Base-by-base conservation (phyloP, 2,329 filamentous ascomycete species). In the Dichotomopilus funicola region DNA sequence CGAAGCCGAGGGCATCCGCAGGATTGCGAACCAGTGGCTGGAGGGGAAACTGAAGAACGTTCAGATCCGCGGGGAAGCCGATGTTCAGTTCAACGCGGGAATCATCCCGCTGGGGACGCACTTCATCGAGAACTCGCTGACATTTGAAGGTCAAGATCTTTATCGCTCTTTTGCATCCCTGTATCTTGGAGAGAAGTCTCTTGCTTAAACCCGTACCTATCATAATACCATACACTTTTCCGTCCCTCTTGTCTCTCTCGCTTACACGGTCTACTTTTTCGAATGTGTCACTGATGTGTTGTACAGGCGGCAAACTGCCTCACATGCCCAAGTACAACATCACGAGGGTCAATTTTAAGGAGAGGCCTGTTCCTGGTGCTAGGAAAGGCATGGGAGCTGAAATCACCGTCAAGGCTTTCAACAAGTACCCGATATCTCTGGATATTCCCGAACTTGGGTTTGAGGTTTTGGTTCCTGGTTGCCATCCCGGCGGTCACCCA, bases 21-120 rank as follows among this genome's bases (percentile, higher is more conserved):
- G 80, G 57, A 80, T 97, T 60, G 90, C 89, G 47, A 90, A 94
- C 68, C 88, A 96, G 69, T 97, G 90, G 85, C 74, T 99, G 58
- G 84, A 88, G 53, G 91, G 91, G 41, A 85, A 83, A 53, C 75
- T 97, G 56, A 80, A 83, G 9, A 77, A 80, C 55, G 73, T 99
- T 55, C 82, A 80, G 58, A 75, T 97, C 11, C 78, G 85, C 53
- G 92, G 87, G 44, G 87, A 86, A 65, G 86, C 89, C 33, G 75
- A 85, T 41, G 76, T 97, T 40, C 78, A 79, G 36, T 72, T 97
- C 54, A 90, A 85, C 68, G 88, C 91, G 47, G 92, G 94, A 31
- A 72, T 95, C 49, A 74, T 97, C 58, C 81, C 82, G 45, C 76
- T 97, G 27, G 91, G 92, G 60, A 86, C 82, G 53, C 89, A 96